phyloP scores from a whole-genome alignment of 345 rosid genomes.

The Populus ilicifolia region DNA sequence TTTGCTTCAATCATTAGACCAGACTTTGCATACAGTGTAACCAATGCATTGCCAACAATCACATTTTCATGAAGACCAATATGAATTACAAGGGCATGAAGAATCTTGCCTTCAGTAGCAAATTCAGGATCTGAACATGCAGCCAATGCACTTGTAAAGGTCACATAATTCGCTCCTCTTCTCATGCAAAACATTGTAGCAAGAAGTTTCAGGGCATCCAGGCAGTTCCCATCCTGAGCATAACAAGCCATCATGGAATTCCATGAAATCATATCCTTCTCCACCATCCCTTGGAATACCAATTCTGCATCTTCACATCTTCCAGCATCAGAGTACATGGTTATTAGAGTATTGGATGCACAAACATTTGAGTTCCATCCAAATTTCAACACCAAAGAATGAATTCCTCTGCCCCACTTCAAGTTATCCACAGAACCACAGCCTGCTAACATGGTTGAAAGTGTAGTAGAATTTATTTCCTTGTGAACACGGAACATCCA shows the following conservation, averaged over 20 bases:
- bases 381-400: conserved; percentile 52
- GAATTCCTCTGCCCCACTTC: conserved; percentile 73
- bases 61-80: conserved; percentile 47
- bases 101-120: conserved; percentile 44
- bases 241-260: conserved; percentile 68
- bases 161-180: conserved; percentile 47
- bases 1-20: conserved; percentile 51
- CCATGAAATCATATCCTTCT: conserved; percentile 75
- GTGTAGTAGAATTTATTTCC: conserved; percentile 57
- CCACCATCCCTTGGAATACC: conserved; percentile 57
- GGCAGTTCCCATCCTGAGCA: conserved; percentile 52
- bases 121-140: conserved; percentile 59
- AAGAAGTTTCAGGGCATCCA: conserved; percentile 49
- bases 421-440: conserved; percentile 53
- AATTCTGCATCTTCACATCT: conserved; percentile 51
- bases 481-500: conserved; percentile 50
- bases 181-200: conserved; percentile 39
- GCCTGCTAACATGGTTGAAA: conserved; percentile 58
- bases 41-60: conserved; percentile 64
- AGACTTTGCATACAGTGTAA: conserved; percentile 67
- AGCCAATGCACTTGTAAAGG: conserved; percentile 68
- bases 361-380: conserved; percentile 51
- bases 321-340: conserved; percentile 69
- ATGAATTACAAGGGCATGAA: conserved; percentile 62
- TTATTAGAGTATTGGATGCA: conserved; percentile 60